Evolutionary conservation across 441 rosid species (phyloP), one percentile per base, ranked within the genome.

Genomic region (Aleurites moluccanus): DNA sequence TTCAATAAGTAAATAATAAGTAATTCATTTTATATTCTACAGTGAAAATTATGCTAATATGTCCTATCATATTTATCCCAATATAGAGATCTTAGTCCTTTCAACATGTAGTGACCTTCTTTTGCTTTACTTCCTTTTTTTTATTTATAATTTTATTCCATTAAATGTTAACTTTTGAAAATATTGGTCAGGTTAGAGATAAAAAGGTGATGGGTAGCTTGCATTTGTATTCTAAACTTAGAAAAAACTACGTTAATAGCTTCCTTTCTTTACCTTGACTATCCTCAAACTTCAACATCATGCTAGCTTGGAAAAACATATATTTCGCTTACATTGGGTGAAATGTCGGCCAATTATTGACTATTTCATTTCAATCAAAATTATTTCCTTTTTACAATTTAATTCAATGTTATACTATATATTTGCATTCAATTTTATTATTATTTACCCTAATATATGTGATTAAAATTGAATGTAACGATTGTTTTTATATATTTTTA

Each of bases 331-430:
- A 2, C 44, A 47, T 42, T 60, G 63, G 64, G 62, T 23, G 38
- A 56, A 72, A 35, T 60, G 74, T 28, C 67, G 61, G 77, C 78
- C 59, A 14, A 9, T 30, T 57, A 38, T 73, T 73, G 79, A 69
- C 73, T 62, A 42, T 28, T 47, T 69, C 30, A 25, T 69, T 64
- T 0, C 33, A 8, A 25, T 72, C 13, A n/a, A 49, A 49, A 14
- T 49, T 49, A 10, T 45, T 45, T 10, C 11, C 50, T 45, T 45
- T 8, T 45, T 45, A 45, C 14, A 14, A 45, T 9, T 45, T 45
- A 10, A 45, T 3, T 0, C 14, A 45, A 9, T 45, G 50, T 45
- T 14, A 10, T 45, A 45, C 50, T 9, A 6, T 45, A 11, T 45
- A 8, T 45, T 45, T 10, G 0, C 2, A 45, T 45, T 30, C 2